Evolutionary conservation across 2,329 filamentous ascomycete genomes (phyloP).

Genomic region (Thielaviopsis populi): DNA sequence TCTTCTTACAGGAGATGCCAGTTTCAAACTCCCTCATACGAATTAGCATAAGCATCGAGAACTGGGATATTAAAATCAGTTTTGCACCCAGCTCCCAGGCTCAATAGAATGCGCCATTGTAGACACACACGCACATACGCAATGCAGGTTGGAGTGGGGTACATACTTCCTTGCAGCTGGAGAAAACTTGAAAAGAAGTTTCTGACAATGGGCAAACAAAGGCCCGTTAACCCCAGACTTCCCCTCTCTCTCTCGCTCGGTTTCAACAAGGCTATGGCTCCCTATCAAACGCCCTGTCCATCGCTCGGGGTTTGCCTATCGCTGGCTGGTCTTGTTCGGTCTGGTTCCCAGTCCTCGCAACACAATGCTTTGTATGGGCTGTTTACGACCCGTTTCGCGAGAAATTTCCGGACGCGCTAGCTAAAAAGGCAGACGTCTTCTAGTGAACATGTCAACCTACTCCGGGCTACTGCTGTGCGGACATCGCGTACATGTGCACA

Average conservation of each 20-base stretch:
- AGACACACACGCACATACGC: too few relatives aligned
- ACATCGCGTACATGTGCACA: background rate
- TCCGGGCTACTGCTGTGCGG: background rate
- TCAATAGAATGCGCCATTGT: background rate
- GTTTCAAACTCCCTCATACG: background rate
- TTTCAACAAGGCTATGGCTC: background rate
- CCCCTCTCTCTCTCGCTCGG: background rate
- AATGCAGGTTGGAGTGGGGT: too few relatives aligned
- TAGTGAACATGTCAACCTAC: background rate
- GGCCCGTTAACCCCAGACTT: background rate
- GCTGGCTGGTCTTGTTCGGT: background rate
- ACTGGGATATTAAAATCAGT: too few relatives aligned
- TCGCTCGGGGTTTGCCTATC: background rate
- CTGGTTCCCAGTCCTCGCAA: background rate
- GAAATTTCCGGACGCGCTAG: slow-evolving; percentile 1
- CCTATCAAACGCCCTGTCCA: background rate
- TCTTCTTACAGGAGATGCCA: too few relatives aligned
- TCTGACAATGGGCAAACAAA: background rate
- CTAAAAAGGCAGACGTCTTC: background rate
- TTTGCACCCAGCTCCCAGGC: background rate
- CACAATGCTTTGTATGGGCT: background rate
- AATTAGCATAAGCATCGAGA: too few relatives aligned
- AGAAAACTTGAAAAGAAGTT: background rate
- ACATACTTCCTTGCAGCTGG: too few relatives aligned
- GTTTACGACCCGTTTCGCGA: slow-evolving; percentile 5